These are phyloP conservation scores for Cytospora paraplurivora DNA, from an alignment of 2,329 filamentous ascomycete species.

Conservation along the genomic window DNA sequence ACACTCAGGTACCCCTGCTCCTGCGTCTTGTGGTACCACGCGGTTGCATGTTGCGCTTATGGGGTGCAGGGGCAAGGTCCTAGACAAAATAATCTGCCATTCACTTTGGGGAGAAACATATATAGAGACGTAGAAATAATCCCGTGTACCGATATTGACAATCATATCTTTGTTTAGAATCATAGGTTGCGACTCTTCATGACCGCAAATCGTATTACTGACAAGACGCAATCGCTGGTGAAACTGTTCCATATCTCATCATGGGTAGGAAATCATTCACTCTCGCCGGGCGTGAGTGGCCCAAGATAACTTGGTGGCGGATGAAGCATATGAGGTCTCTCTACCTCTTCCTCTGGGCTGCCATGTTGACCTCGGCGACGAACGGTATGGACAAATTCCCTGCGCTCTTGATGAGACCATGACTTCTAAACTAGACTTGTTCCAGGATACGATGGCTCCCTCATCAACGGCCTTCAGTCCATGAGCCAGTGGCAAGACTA, in stretches of 20 bases:
- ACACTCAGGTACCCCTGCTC: neutral
- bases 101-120: neutral
- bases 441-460: slow-evolving; percentile 45
- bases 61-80: neutral
- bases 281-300: slow-evolving; percentile 34
- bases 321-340: slow-evolving; percentile 37
- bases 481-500: slow-evolving; percentile 45
- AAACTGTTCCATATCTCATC: neutral
- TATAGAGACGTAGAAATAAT: slow-evolving; percentile 11
- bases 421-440: neutral
- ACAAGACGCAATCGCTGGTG: neutral
- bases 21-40: neutral
- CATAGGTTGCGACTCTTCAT: no score
- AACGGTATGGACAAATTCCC: slow-evolving; percentile 35
- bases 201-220: neutral
- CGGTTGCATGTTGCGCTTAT: slow-evolving; percentile 3
- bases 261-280: slow-evolving; percentile 34
- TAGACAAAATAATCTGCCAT: neutral
- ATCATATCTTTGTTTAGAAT: neutral
- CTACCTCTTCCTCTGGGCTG: slow-evolving; percentile 39
- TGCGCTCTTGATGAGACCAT: neutral
- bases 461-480: slow-evolving; percentile 51
- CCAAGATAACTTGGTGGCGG: slow-evolving; percentile 37
- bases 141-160: neutral
- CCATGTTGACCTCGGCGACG: slow-evolving; percentile 40